Evolutionary conservation across 1,284 basidiomycete species (phyloP).

Genomic region (Xerocomus amazonicus): DNA sequence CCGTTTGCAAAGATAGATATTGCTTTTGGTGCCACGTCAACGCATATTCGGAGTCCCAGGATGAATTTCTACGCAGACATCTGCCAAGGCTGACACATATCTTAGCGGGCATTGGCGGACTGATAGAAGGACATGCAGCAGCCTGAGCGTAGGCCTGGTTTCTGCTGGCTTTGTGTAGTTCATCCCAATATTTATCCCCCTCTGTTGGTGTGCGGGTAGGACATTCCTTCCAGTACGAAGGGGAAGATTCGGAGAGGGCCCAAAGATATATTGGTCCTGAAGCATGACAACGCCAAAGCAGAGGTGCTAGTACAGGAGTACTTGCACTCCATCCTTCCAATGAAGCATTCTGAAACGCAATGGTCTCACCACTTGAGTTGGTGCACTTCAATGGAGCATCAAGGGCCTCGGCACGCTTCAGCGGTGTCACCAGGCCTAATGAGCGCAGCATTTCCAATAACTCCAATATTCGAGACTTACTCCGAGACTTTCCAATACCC

Average conservation of each 20-base stretch:
- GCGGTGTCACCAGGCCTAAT: conserved; percentile 53
- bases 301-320: conserved; percentile 44
- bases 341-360: conserved; percentile 44
- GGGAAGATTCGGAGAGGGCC: conserved; percentile 47
- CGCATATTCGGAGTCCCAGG: conserved; percentile 59
- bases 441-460: conserved; percentile 53
- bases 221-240: conserved; percentile 53
- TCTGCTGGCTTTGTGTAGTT: conserved; percentile 47
- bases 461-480: conserved; percentile 56
- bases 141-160: conserved; percentile 30
- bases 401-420: conserved; percentile 42
- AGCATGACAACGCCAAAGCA: conserved; percentile 59
- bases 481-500: conserved; percentile 53
- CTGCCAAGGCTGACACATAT: conserved; percentile 35
- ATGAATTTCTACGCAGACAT: conserved; percentile 48
- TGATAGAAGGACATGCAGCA: conserved; percentile 16
- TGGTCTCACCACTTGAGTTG: conserved; percentile 40
- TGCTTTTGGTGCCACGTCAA: conserved; percentile 66
- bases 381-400: conserved; percentile 44
- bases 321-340: conserved; percentile 43
- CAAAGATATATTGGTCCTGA: conserved; percentile 55
- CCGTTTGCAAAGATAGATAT: conserved; percentile 53
- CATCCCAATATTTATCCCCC: conserved; percentile 52
- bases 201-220: conserved; percentile 37
- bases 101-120: conserved; percentile 22